A percentile compares a stretch with the other conserved stretches of the same genome.
Evolutionary conservation across 2,329 filamentous ascomycete genomes (phyloP).

Genomic region (Cyphellophora attinorum): DNA sequence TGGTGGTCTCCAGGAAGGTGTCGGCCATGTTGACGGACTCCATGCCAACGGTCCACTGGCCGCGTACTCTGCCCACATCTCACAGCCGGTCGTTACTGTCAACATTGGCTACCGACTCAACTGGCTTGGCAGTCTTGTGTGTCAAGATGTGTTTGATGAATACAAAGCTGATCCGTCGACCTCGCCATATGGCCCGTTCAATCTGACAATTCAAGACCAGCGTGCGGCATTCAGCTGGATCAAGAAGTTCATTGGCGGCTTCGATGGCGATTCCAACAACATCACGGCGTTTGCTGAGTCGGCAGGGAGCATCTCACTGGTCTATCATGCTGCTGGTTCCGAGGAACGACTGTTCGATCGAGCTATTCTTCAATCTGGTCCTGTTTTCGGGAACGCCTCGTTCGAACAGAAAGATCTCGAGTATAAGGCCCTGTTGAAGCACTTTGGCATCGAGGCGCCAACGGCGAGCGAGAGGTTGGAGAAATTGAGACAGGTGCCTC

Average conservation of each 20-base stretch:
- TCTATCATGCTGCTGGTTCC: conserved; percentile 9
- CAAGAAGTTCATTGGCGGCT: conserved; percentile 29
- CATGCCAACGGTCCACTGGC: conserved; percentile 7
- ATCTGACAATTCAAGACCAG: conserved; percentile 35
- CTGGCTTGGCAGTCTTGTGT: conserved; percentile 25
- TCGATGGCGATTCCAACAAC: conserved; percentile 30
- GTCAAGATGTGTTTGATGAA: conserved; percentile 11
- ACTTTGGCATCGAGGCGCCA: too few relatives aligned
- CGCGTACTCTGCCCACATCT: conserved; percentile 5
- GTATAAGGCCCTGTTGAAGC: too few relatives aligned
- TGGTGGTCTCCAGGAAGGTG: conserved; percentile 10
- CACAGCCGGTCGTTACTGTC: conserved; percentile 22
- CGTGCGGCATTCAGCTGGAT: conserved; percentile 30
- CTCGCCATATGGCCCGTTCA: conserved; percentile 19
- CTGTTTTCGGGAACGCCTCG: too few relatives aligned
- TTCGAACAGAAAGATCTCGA: too few relatives aligned
- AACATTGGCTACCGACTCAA: conserved; percentile 22
- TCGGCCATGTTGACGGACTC: conserved; percentile 11
- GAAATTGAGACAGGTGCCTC: too few relatives aligned
- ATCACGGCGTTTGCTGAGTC: conserved; percentile 35
- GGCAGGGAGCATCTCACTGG: conserved; percentile 29
- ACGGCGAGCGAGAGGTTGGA: too few relatives aligned
- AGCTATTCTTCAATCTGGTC: too few relatives aligned
- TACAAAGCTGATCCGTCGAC: conserved; percentile 2
- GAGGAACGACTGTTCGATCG: conserved; percentile 4